Conservation (phyloP, 2,329 filamentous ascomycete species). For the Tolypocladium amazonense region DNA sequence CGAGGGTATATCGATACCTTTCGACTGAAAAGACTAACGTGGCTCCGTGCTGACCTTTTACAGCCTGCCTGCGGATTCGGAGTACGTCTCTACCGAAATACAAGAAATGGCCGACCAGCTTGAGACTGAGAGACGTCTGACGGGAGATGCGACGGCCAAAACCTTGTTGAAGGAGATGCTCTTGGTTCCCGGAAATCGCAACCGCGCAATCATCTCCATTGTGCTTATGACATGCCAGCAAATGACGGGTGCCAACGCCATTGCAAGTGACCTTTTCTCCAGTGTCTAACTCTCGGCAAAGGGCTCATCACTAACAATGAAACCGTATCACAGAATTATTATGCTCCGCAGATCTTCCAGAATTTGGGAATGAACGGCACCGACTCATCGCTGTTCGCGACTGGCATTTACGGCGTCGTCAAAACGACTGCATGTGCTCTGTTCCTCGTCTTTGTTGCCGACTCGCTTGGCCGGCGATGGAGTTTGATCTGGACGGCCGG, state of each 20-base stretch:
- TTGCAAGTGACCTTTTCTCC: slow-evolving; percentile 29
- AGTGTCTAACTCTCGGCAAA: neutral
- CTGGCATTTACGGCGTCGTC: slow-evolving; percentile 62
- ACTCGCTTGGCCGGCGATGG: slow-evolving; percentile 54
- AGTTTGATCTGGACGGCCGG: slow-evolving; percentile 54
- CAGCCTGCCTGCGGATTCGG: slow-evolving; percentile 40
- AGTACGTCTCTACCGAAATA: slow-evolving; percentile 48
- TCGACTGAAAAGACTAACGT: too few species aligned
- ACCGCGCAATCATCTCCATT: slow-evolving; percentile 53
- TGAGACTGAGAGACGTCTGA: slow-evolving; percentile 49
- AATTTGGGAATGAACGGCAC: slow-evolving; percentile 50
- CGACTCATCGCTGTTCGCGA: slow-evolving; percentile 55
- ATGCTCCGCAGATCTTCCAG: slow-evolving; percentile 58
- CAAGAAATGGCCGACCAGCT: slow-evolving; percentile 50
- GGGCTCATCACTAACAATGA: neutral
- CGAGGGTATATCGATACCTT: slow-evolving; percentile 14
- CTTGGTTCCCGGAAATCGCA: slow-evolving; percentile 48
- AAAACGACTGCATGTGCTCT: slow-evolving; percentile 53
- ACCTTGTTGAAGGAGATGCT: slow-evolving; percentile 56
- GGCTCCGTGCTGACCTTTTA: neutral
- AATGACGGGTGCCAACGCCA: slow-evolving; percentile 50
- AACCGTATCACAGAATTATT: slow-evolving; percentile 42
- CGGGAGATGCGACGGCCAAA: slow-evolving; percentile 40
- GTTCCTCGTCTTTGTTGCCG: slow-evolving; percentile 58
- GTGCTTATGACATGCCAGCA: slow-evolving; percentile 57